Evolutionary conservation across 73 alveolate species (phyloP), one percentile per base, ranked within the genome.

Genomic region (Paramecium pentaurelia): DNA sequence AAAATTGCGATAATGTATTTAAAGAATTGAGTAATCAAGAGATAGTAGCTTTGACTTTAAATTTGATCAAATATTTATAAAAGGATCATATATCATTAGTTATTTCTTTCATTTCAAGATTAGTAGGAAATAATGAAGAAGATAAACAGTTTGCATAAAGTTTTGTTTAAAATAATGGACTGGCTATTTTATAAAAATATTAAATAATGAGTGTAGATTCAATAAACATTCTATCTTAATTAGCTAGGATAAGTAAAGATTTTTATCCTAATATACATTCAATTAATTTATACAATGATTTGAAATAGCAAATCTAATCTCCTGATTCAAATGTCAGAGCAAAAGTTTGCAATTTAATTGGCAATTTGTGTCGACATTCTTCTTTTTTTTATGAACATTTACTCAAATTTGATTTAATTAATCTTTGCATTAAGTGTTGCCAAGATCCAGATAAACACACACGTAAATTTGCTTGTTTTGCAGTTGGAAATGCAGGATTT

Each of bases 401-500:
- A 51, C 94, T 97, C 45, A 96, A 96, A 93, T 71, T 95, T 93
- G 99, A 99, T 10, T 95, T 98, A 30, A 96, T 98, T 68, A 85
- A 97, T 20, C 97, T 99, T 1, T 98, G 98, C 71, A 97, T 98
- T 77, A 98, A 97, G 80, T 96, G 99, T 85, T 98, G 99, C 94
- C 86, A 96, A 44, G 99, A 97, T 71, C 97, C 96, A 40, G 99
- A 98, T 94, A 96, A 97, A 93, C 97, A 96, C 60, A 98, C 99
- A 20, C 95, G 99, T 92, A 98, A 98, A 95, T 98, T 98, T 86
- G 99, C 99, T 1, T 98, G 99, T 92, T 98, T 98, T 95, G 99
- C 99, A 12, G 99, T 98, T 59, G 99, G 99, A 38, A 98, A 98
- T 96, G 99, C 99, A 8, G 99, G 99, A 37, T 98, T 98, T 94